These are phyloP conservation scores for Tetradesmus lagerheimii DNA, from an alignment of 139 green algal species.

Conservation along the genomic window DNA sequence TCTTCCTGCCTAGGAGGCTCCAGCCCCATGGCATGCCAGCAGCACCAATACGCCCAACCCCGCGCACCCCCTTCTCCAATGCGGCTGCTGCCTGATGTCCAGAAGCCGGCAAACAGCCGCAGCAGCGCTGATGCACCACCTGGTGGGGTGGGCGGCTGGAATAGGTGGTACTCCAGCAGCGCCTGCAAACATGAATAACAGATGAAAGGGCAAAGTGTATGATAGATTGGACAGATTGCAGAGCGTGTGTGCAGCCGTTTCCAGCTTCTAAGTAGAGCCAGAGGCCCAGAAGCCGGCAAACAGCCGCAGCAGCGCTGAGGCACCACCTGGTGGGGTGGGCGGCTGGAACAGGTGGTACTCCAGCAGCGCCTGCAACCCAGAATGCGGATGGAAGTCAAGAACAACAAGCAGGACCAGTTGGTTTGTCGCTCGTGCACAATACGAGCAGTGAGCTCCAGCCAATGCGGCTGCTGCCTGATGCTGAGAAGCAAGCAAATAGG, in stretches of 20 bases:
- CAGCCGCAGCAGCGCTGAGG: conserved; percentile 57
- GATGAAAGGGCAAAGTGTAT: not conserved
- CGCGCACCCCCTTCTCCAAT: conserved; percentile 67
- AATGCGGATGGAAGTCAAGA: too few relatives aligned
- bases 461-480: conserved; percentile 61
- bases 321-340: not conserved
- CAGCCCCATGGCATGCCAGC: conserved; percentile 40
- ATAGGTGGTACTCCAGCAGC: conserved; percentile 81
- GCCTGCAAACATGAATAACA: conserved; percentile 50
- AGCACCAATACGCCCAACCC: conserved; percentile 71
- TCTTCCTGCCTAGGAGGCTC: not conserved
- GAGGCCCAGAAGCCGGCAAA: conserved; percentile 86
- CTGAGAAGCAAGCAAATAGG: conserved; percentile 83
- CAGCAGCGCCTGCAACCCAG: conserved; percentile 66
- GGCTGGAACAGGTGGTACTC: conserved; percentile 78
- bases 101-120: conserved; percentile 82
- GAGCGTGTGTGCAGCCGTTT: too few relatives aligned
- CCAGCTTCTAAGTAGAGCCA: too few relatives aligned
- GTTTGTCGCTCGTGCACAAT: too few relatives aligned
- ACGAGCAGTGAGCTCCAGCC: too few relatives aligned
- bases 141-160: conserved; percentile 49
- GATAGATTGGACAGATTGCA: too few relatives aligned
- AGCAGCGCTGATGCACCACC: conserved; percentile 56
- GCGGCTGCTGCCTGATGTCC: conserved; percentile 65
- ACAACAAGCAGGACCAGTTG: too few relatives aligned